Conservation (phyloP, 2,329 filamentous ascomycete species). For the Leptosphaerulina australis region DNA sequence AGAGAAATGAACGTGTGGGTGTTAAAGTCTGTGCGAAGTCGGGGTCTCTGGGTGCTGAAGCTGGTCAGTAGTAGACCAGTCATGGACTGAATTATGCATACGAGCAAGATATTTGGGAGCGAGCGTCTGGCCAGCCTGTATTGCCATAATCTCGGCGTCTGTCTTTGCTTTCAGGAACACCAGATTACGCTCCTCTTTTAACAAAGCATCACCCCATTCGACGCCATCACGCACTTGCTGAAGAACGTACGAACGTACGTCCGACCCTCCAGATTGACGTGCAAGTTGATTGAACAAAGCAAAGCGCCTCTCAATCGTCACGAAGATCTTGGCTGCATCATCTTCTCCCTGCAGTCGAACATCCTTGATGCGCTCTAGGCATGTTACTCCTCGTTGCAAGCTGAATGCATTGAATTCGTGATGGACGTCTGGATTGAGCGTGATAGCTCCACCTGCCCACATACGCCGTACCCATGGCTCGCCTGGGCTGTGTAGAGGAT, state of each 20-base stretch:
- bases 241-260: neutral
- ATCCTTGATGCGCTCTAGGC: conserved; percentile 54
- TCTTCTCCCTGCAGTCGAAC: conserved; percentile 58
- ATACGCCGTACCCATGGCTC: conserved; percentile 74
- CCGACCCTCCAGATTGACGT: neutral
- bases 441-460: conserved; percentile 83
- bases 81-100: conserved; percentile 21
- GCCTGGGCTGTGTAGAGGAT: conserved; percentile 77
- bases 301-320: conserved; percentile 63
- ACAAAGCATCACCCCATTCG: conserved; percentile 43
- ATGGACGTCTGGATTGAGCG: conserved; percentile 51
- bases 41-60: conserved; percentile 56
- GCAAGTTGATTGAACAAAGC: conserved; percentile 14
- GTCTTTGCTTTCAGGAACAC: conserved; percentile 66
- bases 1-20: conserved; percentile 75
- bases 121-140: conserved; percentile 34
- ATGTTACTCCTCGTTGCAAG: conserved; percentile 28
- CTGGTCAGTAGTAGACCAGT: conserved; percentile 19
- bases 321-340: conserved; percentile 61
- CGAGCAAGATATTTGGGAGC: conserved; percentile 48
- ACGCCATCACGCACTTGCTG: conserved; percentile 15
- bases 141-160: conserved; percentile 45
- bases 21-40: conserved; percentile 65
- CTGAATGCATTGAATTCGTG: conserved; percentile 13
- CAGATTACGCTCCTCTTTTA: conserved; percentile 66